Conservation (phyloP, 352 stramenopile species). For the Globisporangium viniferum region DNA sequence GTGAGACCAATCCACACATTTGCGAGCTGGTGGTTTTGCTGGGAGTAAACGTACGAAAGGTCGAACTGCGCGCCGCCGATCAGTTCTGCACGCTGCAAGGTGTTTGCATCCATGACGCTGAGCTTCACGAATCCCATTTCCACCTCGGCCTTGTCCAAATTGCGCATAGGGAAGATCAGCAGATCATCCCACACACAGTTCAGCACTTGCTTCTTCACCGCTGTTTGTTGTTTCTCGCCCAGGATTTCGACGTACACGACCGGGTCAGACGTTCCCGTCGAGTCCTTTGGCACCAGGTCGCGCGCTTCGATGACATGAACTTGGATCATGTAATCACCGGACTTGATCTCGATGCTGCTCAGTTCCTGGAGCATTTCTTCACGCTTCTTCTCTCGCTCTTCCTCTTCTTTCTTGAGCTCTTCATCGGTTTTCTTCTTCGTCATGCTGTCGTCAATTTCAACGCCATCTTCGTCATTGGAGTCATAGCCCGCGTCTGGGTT, state of each 20-base stretch:
- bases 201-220: conserved; percentile 83
- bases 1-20: conserved; percentile 90
- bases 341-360: conserved; percentile 81
- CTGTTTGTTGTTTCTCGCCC: conserved; percentile 80
- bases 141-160: conserved; percentile 77
- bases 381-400: conserved; percentile 72
- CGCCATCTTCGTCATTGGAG: conserved; percentile 65
- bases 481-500: conserved; percentile 71
- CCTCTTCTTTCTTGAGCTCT: conserved; percentile 64
- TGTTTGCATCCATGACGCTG: conserved; percentile 85
- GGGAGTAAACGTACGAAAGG: conserved; percentile 84
- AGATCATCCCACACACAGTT: conserved; percentile 86
- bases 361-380: conserved; percentile 75
- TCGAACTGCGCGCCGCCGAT: conserved; percentile 89
- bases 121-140: conserved; percentile 83
- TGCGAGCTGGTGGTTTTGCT: conserved; percentile 85
- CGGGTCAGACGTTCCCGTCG: conserved; percentile 87
- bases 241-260: conserved; percentile 90
- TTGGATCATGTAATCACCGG: conserved; percentile 85
- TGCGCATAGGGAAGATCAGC: conserved; percentile 72
- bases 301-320: conserved; percentile 90
- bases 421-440: conserved; percentile 66
- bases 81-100: conserved; percentile 81
- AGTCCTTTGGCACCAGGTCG: conserved; percentile 85
- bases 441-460: conserved; percentile 43